A percentile compares a stretch with the other conserved stretches of the same genome.
These are phyloP conservation scores for Nakazawaea ishiwadae DNA, from an alignment of 805 yeast species.

Conservation along the genomic window DNA sequence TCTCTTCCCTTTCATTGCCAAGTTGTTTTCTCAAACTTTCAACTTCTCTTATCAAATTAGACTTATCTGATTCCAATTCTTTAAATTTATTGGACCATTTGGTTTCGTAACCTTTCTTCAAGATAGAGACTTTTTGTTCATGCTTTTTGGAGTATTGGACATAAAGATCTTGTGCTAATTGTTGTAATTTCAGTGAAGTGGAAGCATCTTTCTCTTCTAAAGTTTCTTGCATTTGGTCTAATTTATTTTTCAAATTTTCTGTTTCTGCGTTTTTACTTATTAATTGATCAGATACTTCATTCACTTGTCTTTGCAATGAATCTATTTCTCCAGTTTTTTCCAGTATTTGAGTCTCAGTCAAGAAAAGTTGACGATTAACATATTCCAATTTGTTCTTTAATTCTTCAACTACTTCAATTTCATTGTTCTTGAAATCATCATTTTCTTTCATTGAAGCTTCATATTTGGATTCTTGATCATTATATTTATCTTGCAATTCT, in stretches of 20 bases:
- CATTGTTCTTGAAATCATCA: no score
- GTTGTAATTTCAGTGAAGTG: conserved; percentile 50
- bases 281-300: neutral
- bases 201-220: conserved; percentile 37
- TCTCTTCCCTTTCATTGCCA: conserved; percentile 50
- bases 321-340: neutral
- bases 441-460: no score
- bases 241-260: neutral
- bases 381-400: neutral
- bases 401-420: neutral
- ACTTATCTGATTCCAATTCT: conserved; percentile 37
- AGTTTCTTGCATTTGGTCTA: conserved; percentile 20
- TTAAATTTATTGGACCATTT: conserved; percentile 44
- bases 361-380: neutral
- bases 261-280: neutral
- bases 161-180: conserved; percentile 66
- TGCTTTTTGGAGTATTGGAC: conserved; percentile 75
- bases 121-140: conserved; percentile 59
- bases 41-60: conserved; percentile 42
- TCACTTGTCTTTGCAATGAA: neutral
- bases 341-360: neutral
- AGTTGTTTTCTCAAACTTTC: conserved; percentile 47
- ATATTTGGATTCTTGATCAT: no score
- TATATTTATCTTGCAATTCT: no score
- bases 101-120: conserved; percentile 54